These are phyloP conservation scores for Dendrothele bispora DNA, from an alignment of 768 basidiomycete genomes.

Conservation along the genomic window DNA sequence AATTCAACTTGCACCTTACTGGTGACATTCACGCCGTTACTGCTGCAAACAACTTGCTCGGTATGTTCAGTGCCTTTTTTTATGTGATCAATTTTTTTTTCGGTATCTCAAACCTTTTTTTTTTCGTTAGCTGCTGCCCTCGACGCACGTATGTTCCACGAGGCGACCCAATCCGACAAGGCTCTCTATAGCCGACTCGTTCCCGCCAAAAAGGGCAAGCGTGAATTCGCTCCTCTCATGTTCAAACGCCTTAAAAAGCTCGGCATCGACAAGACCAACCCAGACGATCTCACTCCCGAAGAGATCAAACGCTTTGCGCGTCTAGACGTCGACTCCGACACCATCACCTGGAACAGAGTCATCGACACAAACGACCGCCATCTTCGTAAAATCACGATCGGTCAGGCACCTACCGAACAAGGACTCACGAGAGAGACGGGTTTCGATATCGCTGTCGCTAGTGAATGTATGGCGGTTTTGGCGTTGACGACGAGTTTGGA, in stretches of 20 bases:
- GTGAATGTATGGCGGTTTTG: slow-evolving; percentile 97
- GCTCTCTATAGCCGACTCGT: slow-evolving; percentile 89
- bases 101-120: slow-evolving; percentile 4
- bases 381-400: slow-evolving; percentile 90
- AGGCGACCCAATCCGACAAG: slow-evolving; percentile 94
- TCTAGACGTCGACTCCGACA: slow-evolving; percentile 85
- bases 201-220: slow-evolving; percentile 89
- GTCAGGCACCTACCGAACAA: slow-evolving; percentile 87
- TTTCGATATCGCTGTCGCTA: slow-evolving; percentile 96
- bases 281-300: slow-evolving; percentile 88
- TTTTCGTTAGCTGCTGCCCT: slow-evolving; percentile 77
- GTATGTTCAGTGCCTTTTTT: slow-evolving; percentile 35
- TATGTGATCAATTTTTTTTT: neutral
- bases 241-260: slow-evolving; percentile 93
- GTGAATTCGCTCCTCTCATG: slow-evolving; percentile 96
- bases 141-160: slow-evolving; percentile 97
- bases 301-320: slow-evolving; percentile 90
- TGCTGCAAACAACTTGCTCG: slow-evolving; percentile 95
- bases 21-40: slow-evolving; percentile 98
- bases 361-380: slow-evolving; percentile 97
- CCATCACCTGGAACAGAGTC: slow-evolving; percentile 98
- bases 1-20: slow-evolving; percentile 96
- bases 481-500: slow-evolving; percentile 84
- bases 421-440: slow-evolving; percentile 87
- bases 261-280: slow-evolving; percentile 92